phyloP scores from a whole-genome alignment of 371 early-diverging fungal genomes.

The Batrachochytrium dendrobatidis region DNA sequence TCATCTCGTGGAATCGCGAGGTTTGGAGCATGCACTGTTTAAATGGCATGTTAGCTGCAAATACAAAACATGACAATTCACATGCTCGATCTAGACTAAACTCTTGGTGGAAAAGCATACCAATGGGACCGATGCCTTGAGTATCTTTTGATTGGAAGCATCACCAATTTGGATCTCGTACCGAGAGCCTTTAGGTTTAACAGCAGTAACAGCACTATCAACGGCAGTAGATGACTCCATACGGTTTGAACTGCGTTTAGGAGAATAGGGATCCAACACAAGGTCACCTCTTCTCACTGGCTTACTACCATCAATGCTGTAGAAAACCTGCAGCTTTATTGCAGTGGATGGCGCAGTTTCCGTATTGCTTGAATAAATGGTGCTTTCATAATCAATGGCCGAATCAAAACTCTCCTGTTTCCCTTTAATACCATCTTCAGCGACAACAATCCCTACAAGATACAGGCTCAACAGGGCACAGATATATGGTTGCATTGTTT shows the following conservation, averaged over 20 bases:
- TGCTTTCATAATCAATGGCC: too few species aligned
- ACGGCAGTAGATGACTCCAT: neutral
- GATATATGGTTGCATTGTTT: too few species aligned
- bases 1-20: neutral
- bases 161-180: neutral
- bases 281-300: neutral
- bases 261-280: neutral
- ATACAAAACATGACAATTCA: too few species aligned
- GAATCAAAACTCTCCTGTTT: too few species aligned
- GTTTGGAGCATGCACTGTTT: conserved; percentile 1
- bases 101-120: neutral
- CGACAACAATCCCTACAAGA: too few species aligned
- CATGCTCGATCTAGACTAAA: neutral
- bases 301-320: neutral
- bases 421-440: too few species aligned
- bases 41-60: neutral
- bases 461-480: too few species aligned
- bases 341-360: neutral
- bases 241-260: neutral
- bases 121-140: neutral
- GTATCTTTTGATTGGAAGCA: neutral
- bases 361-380: too few species aligned
- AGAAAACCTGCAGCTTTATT: neutral
- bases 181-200: neutral
- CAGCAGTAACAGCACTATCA: neutral